Base-by-base conservation (phyloP, 1,139 yeast genomes). In the Kurtzmaniella quercitrusa region DNA sequence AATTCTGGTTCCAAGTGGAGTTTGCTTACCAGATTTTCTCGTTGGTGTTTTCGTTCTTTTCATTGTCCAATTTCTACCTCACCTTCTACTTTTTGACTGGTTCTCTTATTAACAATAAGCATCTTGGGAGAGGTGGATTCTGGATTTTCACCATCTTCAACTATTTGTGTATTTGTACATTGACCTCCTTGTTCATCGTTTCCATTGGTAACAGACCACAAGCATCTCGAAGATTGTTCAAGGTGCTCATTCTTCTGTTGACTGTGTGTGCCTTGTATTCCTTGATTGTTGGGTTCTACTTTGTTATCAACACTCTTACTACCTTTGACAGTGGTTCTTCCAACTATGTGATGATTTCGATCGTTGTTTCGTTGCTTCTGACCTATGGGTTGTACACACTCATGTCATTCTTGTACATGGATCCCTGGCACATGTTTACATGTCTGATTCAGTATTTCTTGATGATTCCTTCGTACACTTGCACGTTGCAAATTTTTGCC, bases 171-270 rank as follows among this genome's bases (percentile, higher is more conserved):
- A 77, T 90, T 46, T 83, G 95, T 62, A 85, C 85, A 29, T 70
- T 93, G 54, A 82, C 94, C 3, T 81, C 95, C 8, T 81, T 90
- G 64, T 88, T 93, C 57, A 83, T 93, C 52, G 87, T 90, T 37
- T 89, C 97, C 2, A 85, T 91, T 75, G 98, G 98, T 51, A 93
- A 93, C 58, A 76, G 97, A 56, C 98, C 98, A 1, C 97, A 91
- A 56, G 96, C 97, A 0, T 78, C 82, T 15, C 80, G 79, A 47
- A 78, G 75, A 39, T 64, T 91, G 44, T 93, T 89, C 63, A 75
- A 87, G 54, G 65, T 77, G 0, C 76, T 93, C 38, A 87, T 93
- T 65, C 71, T 82, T 1, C 62, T 89, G 36, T 68, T 93, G 47
- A 84, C 93, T 0, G 51, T 87, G 12, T 88, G 96, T 60, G 91